Conservation (phyloP, 139 green algal species). For the Asterochloris sp. region DNA sequence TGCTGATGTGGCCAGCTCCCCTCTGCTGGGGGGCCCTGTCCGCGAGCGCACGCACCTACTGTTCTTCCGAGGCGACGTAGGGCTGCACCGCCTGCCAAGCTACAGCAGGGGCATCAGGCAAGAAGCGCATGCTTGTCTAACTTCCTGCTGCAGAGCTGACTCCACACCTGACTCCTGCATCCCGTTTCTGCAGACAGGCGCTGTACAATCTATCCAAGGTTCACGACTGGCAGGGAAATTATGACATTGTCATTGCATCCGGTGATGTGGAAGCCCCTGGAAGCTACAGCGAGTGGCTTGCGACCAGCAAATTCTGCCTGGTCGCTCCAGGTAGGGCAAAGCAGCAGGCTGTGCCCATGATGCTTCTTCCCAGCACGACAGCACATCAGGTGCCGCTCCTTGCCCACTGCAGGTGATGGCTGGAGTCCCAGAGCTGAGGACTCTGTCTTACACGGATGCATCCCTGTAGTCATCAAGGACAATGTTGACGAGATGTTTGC, state of each 20-base stretch:
- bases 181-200: no score
- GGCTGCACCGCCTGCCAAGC: constrained; percentile 18
- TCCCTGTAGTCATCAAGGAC: constrained; percentile 60
- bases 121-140: constrained; percentile 11
- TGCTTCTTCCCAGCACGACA: background rate
- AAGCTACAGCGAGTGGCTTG: background rate
- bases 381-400: background rate
- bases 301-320: background rate
- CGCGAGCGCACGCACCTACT: constrained; percentile 33
- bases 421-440: constrained; percentile 58
- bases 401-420: constrained; percentile 40
- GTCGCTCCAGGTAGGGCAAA: background rate
- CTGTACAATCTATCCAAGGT: background rate
- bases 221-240: background rate
- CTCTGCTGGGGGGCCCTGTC: constrained; percentile 17
- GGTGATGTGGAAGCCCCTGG: background rate
- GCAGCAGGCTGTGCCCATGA: background rate
- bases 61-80: constrained; percentile 27
- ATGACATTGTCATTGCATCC: background rate
- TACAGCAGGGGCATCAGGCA: constrained; percentile 44
- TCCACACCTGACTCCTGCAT: no score
- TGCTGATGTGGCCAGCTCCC: constrained; percentile 22
- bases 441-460: constrained; percentile 64
- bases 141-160: no score
- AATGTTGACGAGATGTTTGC: constrained; percentile 31